Evolutionary conservation across 1,284 basidiomycete genomes (phyloP).

Genomic region (Malassezia furfur): DNA sequence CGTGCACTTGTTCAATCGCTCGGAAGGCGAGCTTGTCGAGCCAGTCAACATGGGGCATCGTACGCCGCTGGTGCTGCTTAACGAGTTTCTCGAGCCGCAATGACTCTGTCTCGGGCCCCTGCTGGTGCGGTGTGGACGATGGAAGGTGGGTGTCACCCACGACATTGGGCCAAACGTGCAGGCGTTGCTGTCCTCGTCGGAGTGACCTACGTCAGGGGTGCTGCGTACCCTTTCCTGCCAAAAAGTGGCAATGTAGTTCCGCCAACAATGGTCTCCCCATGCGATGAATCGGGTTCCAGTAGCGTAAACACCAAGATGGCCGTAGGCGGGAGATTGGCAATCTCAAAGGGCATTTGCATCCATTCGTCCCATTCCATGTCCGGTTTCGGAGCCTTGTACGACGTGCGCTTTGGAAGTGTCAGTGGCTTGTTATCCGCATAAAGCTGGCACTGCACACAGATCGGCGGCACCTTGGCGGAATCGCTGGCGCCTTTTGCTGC

Average conservation of each 20-base stretch:
- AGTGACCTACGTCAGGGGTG: slow-evolving; percentile 58
- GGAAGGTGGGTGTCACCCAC: slow-evolving; percentile 77
- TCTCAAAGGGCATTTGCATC: slow-evolving; percentile 78
- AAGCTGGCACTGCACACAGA: slow-evolving; percentile 83
- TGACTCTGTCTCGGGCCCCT: slow-evolving; percentile 66
- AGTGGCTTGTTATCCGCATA: slow-evolving; percentile 84
- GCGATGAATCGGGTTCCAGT: slow-evolving; percentile 67
- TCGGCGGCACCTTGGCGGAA: slow-evolving; percentile 63
- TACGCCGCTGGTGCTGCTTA: slow-evolving; percentile 89
- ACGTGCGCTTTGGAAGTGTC: slow-evolving; percentile 78
- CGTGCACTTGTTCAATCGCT: slow-evolving; percentile 66
- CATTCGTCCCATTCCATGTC: slow-evolving; percentile 71
- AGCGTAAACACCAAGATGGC: slow-evolving; percentile 87
- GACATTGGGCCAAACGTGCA: slow-evolving; percentile 69
- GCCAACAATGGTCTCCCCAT: slow-evolving; percentile 63
- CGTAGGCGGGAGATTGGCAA: slow-evolving; percentile 76
- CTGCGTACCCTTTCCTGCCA: slow-evolving; percentile 70
- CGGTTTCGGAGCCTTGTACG: slow-evolving; percentile 69
- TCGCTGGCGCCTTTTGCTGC: not conserved
- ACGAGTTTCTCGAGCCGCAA: slow-evolving; percentile 88
- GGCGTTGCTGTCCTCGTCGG: slow-evolving; percentile 63
- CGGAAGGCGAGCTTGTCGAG: slow-evolving; percentile 83
- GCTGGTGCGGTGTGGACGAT: slow-evolving; percentile 60
- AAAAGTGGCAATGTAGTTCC: slow-evolving; percentile 83
- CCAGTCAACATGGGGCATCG: slow-evolving; percentile 90